Percentiles rank a stretch among this genome's conserved stretches.
These are phyloP conservation scores for Rhynchospora tenuis DNA, from an alignment of 176 grass and related monocot genomes.

Conservation along the genomic window DNA sequence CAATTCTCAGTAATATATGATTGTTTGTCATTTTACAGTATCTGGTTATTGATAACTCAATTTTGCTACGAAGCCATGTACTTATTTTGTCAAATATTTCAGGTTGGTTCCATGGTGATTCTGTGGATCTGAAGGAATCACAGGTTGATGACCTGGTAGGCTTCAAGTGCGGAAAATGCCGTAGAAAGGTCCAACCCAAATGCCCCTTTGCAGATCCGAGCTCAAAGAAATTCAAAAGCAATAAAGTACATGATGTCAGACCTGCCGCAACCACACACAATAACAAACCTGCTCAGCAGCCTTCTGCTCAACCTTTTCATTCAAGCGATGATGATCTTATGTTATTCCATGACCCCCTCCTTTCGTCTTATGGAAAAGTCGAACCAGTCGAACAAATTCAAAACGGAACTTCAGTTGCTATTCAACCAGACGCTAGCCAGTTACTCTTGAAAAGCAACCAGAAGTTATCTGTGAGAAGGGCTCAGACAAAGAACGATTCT, in stretches of 20 bases:
- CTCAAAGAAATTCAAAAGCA: conserved; percentile 34
- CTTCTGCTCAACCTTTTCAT: not conserved
- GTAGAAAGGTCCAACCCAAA: conserved; percentile 66
- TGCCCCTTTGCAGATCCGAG: conserved; percentile 63
- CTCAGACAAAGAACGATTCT: conserved; percentile 43
- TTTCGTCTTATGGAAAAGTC: conserved; percentile 28
- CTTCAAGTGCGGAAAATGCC: conserved; percentile 84
- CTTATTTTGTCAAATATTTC: conserved; percentile 26
- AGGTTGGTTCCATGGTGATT: conserved; percentile 98
- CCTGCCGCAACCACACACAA: not conserved
- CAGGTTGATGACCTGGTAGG: conserved; percentile 51
- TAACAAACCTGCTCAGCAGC: not conserved
- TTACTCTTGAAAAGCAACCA: conserved; percentile 31
- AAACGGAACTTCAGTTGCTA: conserved; percentile 3
- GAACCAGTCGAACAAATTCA: conserved; percentile 22
- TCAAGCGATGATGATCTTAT: conserved; percentile 21
- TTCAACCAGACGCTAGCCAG: not conserved
- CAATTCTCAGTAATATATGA: conserved; percentile 1
- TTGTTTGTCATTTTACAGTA: conserved; percentile 11
- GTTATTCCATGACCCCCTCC: conserved; percentile 28
- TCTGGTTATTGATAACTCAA: conserved; percentile 9
- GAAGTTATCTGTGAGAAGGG: conserved; percentile 63
- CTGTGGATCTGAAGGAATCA: conserved; percentile 76
- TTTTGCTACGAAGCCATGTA: not conserved
- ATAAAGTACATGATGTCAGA: conserved; percentile 12